These are phyloP conservation scores for Betula pendula DNA, from an alignment of 306 rosid genomes.

Conservation along the genomic window DNA sequence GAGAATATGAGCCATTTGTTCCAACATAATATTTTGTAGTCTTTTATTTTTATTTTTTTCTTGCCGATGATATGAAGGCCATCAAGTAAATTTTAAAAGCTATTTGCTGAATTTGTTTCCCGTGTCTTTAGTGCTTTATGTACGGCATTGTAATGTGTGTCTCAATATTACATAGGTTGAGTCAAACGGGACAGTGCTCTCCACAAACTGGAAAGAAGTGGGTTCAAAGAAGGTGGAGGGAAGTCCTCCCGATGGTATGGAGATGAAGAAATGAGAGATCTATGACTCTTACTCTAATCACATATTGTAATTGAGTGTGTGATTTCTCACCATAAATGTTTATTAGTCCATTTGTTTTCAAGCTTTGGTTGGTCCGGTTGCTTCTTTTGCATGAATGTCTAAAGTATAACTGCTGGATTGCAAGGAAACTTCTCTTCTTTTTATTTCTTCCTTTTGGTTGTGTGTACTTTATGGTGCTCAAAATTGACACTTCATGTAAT, in stretches of 20 bases:
- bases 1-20: too few relatives aligned
- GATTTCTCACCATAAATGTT: conserved; percentile 31
- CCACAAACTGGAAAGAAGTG: conserved; percentile 96
- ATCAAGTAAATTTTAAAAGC: not conserved
- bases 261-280: conserved; percentile 83
- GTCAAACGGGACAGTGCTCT: conserved; percentile 88
- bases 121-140: not conserved
- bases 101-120: not conserved
- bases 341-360: not conserved
- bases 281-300: conserved; percentile 22
- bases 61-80: not conserved
- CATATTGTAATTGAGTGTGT: conserved; percentile 12
- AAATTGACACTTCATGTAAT: not conserved
- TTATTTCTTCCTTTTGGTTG: not conserved
- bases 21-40: too few relatives aligned
- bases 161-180: conserved; percentile 53
- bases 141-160: not conserved
- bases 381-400: too few relatives aligned
- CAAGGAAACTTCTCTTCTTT: not conserved
- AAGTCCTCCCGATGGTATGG: conserved; percentile 98
- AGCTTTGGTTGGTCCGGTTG: not conserved
- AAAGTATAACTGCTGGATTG: not conserved
- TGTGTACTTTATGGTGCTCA: not conserved
- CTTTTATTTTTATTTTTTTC: not conserved
- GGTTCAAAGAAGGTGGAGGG: conserved; percentile 91